phyloP scores from a whole-genome alignment of 495 filamentous ascomycete species.

The Neurospora sp. region DNA sequence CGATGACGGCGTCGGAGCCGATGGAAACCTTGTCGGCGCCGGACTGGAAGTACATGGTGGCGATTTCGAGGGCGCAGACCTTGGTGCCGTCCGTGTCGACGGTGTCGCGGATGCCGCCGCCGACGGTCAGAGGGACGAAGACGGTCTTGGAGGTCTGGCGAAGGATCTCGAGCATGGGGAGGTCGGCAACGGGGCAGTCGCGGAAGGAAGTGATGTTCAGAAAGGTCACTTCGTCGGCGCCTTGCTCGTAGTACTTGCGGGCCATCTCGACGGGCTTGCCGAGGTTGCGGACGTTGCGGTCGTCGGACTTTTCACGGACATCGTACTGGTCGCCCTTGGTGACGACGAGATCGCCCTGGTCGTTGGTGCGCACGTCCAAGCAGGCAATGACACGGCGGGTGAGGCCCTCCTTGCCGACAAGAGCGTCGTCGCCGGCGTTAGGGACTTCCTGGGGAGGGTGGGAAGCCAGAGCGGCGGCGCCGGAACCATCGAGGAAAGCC shows the following conservation, averaged over 20 bases:
- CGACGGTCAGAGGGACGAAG: slow-evolving; percentile 95
- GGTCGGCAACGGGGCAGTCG: slow-evolving; percentile 81
- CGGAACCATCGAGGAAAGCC: slow-evolving; percentile 68
- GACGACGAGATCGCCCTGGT: slow-evolving; percentile 88
- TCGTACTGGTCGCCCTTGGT: slow-evolving; percentile 99
- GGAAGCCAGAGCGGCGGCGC: slow-evolving; percentile 29
- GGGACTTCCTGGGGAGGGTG: slow-evolving; percentile 6
- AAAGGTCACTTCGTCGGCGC: slow-evolving; percentile 93
- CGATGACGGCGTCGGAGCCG: slow-evolving; percentile 85
- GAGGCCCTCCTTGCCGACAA: slow-evolving; percentile 47
- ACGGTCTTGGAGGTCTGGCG: slow-evolving; percentile 79
- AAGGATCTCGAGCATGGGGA: slow-evolving; percentile 93
- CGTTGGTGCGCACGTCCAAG: slow-evolving; percentile 93
- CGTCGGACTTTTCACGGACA: slow-evolving; percentile 83
- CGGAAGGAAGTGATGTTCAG: slow-evolving; percentile 97
- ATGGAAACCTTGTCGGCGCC: slow-evolving; percentile 99
- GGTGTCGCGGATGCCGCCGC: slow-evolving; percentile 87
- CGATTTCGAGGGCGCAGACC: slow-evolving; percentile 80
- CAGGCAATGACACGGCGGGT: slow-evolving; percentile 90
- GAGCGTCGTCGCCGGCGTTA: neutral
- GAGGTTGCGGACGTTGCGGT: slow-evolving; percentile 75
- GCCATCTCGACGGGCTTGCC: slow-evolving; percentile 97
- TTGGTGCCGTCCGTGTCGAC: slow-evolving; percentile 82
- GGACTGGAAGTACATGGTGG: slow-evolving; percentile 93
- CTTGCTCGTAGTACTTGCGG: slow-evolving; percentile 87